Evolutionary conservation across 192 early-diverging fungal species (phyloP), one percentile per base, ranked within the genome.

Genomic region (Backusella tarrabulga): DNA sequence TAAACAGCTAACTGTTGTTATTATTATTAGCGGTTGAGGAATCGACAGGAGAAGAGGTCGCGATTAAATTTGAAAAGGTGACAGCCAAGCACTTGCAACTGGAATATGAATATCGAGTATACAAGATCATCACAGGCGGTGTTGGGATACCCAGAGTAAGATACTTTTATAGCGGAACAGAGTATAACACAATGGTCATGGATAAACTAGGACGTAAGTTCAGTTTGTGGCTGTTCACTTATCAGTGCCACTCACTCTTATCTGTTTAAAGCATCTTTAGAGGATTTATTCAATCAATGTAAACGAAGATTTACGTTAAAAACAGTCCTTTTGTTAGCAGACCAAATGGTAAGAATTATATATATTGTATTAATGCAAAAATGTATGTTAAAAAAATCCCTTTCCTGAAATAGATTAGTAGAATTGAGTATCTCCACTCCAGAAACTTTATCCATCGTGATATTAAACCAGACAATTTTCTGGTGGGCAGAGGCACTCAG

Each of bases 81-180:
- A 93, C 92, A 86, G 95, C 97, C 52, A 93, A 93, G 81, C 98
- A 99, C 77, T 96, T 97, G 71, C 98, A 99, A 83, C 87, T 99
- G 19, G 97, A 99, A 84, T 98, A 98, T 82, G 98, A 99, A 83
- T 93, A 94, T 68, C 88, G 92, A 80, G 95, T 99, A 63, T 98
- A 98, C 88, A 96, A 95, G 82, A 87, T 92, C 11, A 87, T 99
- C 76, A 95, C 96, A 6, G 97, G 97, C 44, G 97, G 96, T 54
- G 91, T 94, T 68, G 95, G 95, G 34, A 93, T 97, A 73, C 94
- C 95, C 23, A 94, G 94, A 83, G 91, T 95, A 32, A 88, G 92
- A 83, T 91, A 90, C 83, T 97, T 91, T 86, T 92, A 93, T 73
- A 88, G 90, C 52, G 93, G 94, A 79, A 84, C 85, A 52, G 92